Percentiles rank a stretch among this genome's conserved stretches.
Evolutionary conservation across 2,329 filamentous ascomycete genomes (phyloP).

Genomic region (Alternaria sp.): DNA sequence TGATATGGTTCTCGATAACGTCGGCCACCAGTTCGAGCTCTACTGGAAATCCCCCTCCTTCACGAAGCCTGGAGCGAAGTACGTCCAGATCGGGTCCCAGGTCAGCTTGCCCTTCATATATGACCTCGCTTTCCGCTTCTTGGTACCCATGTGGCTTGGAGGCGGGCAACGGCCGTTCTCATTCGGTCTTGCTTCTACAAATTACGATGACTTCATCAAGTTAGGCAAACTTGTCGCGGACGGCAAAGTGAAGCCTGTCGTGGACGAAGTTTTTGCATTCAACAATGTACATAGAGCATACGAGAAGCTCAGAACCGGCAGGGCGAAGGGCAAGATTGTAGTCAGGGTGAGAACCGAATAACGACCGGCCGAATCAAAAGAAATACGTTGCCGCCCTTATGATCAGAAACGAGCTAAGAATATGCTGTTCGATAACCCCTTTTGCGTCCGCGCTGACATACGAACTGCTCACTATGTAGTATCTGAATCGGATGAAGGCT

Average conservation of each 20-base stretch:
- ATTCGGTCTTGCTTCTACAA: conserved; percentile 40
- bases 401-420: neutral
- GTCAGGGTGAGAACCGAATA: conserved; percentile 21
- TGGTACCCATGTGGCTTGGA: conserved; percentile 52
- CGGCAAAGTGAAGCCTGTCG: conserved; percentile 63
- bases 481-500: neutral
- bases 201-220: conserved; percentile 36
- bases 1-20: conserved; percentile 65
- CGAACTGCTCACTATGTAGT: neutral
- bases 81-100: conserved; percentile 33
- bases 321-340: conserved; percentile 66
- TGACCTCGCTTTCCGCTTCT: conserved; percentile 27
- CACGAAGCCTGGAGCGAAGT: conserved; percentile 24
- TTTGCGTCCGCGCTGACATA: neutral
- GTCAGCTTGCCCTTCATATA: conserved; percentile 25
- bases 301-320: conserved; percentile 62
- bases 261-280: conserved; percentile 63
- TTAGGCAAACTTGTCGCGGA: conserved; percentile 63
- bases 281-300: conserved; percentile 64
- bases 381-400: neutral
- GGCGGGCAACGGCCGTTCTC: conserved; percentile 57
- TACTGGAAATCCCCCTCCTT: conserved; percentile 32
- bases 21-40: conserved; percentile 49
- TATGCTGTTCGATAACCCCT: neutral
- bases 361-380: neutral